phyloP scores from a whole-genome alignment of 306 rosid species.

The Prunus kanzakura region DNA sequence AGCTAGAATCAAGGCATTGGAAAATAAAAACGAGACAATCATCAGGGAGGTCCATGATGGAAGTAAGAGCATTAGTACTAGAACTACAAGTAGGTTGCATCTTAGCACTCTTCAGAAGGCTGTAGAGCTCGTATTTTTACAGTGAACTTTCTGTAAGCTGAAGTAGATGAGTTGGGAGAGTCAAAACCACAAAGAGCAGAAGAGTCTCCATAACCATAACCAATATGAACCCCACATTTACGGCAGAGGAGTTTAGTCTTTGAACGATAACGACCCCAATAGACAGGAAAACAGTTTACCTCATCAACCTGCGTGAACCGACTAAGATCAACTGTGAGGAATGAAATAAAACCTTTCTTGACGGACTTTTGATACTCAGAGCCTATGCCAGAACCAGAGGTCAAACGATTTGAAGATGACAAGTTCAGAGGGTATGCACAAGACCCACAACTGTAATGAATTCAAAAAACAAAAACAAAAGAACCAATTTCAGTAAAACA shows the following conservation, averaged over 20 bases:
- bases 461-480: neutral
- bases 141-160: conserved; percentile 39
- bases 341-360: conserved; percentile 52
- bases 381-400: conserved; percentile 53
- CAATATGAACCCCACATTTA: conserved; percentile 59
- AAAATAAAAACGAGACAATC: conserved; percentile 57
- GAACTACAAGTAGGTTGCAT: conserved; percentile 35
- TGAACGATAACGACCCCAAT: conserved; percentile 38
- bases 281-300: conserved; percentile 48
- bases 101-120: conserved; percentile 55
- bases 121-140: conserved; percentile 50
- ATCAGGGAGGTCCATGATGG: conserved; percentile 54
- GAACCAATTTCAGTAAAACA: conserved; percentile 9
- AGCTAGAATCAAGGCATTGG: conserved; percentile 34
- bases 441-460: conserved; percentile 55
- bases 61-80: conserved; percentile 29
- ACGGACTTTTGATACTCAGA: conserved; percentile 47
- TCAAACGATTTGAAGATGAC: conserved; percentile 52
- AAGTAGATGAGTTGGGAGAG: conserved; percentile 40
- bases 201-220: conserved; percentile 54
- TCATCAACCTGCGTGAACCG: conserved; percentile 67
- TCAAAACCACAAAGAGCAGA: conserved; percentile 50
- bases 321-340: conserved; percentile 54
- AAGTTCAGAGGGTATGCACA: conserved; percentile 68
- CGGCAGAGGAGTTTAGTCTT: conserved; percentile 60